A percentile compares a stretch with the other conserved stretches of the same genome.
These are phyloP conservation scores for Auriscalpium orientale DNA, from an alignment of 768 basidiomycete genomes.

Conservation along the genomic window DNA sequence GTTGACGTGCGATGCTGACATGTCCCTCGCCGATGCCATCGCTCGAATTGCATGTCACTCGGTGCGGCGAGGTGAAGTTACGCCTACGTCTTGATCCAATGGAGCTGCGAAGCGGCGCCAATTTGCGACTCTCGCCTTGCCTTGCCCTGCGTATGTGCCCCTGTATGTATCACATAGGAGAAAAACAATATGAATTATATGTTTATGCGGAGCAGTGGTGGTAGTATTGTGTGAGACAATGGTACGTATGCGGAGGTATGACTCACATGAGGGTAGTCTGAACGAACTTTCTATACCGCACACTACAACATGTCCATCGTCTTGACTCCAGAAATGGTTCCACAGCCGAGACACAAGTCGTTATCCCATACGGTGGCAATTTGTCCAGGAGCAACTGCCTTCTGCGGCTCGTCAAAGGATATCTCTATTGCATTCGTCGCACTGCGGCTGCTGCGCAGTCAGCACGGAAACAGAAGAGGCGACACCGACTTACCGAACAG, in stretches of 20 bases:
- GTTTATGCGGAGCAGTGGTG: not conserved
- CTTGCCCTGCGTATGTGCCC: too few relatives aligned
- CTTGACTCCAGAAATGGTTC: slow-evolving; percentile 40
- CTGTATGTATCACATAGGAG: not conserved
- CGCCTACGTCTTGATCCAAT: too few relatives aligned
- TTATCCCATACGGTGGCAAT: slow-evolving; percentile 66
- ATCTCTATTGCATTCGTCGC: slow-evolving; percentile 1
- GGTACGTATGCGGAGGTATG: not conserved
- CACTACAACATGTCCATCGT: not conserved
- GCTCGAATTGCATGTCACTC: too few relatives aligned
- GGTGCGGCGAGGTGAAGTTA: too few relatives aligned
- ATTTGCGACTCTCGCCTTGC: too few relatives aligned
- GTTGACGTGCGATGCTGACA: too few relatives aligned
- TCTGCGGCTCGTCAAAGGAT: slow-evolving; percentile 50
- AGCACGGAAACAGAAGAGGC: too few relatives aligned
- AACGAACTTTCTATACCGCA: not conserved
- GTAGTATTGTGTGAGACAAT: not conserved
- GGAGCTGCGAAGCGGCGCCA: too few relatives aligned
- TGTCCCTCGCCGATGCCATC: too few relatives aligned
- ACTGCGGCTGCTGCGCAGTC: too few relatives aligned
- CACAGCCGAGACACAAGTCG: slow-evolving; percentile 81
- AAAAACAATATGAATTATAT: not conserved
- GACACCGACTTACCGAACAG: slow-evolving; percentile 20
- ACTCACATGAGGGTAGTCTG: not conserved
- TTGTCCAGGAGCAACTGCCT: slow-evolving; percentile 75